A percentile compares a stretch with the other conserved stretches of the same genome.
Conservation (phyloP, 768 basidiomycete species). For the Russula brevipes region DNA sequence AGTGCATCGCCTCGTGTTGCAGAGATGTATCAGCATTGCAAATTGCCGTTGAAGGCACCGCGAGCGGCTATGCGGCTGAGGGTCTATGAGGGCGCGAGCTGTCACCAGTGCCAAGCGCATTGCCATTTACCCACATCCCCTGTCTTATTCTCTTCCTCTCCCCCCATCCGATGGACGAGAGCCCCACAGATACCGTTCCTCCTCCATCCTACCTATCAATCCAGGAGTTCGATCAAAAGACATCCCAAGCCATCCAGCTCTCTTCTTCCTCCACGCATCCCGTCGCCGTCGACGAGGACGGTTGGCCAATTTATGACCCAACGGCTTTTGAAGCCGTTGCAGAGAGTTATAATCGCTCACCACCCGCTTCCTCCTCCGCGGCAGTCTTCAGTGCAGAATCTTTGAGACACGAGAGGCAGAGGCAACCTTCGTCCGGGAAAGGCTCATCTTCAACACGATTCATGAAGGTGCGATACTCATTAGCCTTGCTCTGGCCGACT, state of each 20-base stretch:
- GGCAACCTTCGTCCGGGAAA: background rate
- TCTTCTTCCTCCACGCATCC: background rate
- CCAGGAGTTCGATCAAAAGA: constrained; percentile 19
- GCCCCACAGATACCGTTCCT: constrained; percentile 10
- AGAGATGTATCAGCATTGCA: background rate
- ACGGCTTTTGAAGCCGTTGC: constrained; percentile 17
- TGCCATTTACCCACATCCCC: background rate
- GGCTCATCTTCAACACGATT: background rate
- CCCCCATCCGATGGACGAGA: background rate
- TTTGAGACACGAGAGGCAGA: background rate
- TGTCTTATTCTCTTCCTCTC: background rate
- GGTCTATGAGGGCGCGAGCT: too few relatives aligned
- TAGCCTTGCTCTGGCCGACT: background rate
- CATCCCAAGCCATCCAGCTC: background rate
- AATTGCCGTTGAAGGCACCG: background rate
- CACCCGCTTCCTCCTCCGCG: constrained; percentile 14
- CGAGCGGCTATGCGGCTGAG: background rate
- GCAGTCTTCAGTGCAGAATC: background rate
- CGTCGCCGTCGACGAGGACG: constrained; percentile 19
- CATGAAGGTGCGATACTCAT: constrained; percentile 10
- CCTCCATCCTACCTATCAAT: constrained; percentile 24
- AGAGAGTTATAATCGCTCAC: background rate
- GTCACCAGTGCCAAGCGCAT: too few relatives aligned
- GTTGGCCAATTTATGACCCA: constrained; percentile 18
- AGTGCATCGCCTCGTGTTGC: too few relatives aligned